Evolutionary conservation across 495 filamentous ascomycete species (phyloP).

Genomic region (Penicillium longicatenatum): DNA sequence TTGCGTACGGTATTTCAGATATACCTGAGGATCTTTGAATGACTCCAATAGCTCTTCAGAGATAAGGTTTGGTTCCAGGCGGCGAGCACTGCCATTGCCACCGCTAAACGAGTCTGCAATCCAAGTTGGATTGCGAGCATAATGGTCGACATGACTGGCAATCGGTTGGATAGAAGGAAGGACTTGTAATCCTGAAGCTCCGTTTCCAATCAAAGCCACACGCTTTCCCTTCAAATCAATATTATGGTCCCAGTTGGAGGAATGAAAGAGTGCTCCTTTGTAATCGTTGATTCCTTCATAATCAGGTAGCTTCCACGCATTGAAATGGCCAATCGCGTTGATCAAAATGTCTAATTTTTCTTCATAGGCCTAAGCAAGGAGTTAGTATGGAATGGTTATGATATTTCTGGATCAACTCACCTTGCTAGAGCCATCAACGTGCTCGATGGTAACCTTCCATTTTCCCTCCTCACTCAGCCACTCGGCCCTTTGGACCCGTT

Average conservation of each 20-base stretch:
- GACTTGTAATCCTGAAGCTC: constrained; percentile 58
- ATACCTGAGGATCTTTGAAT: constrained; percentile 50
- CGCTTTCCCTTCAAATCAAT: constrained; percentile 53
- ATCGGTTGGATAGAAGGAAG: constrained; percentile 59
- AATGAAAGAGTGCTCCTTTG: constrained; percentile 53
- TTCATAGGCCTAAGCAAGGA: constrained; percentile 44
- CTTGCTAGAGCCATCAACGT: constrained; percentile 36
- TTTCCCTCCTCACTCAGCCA: constrained; percentile 55
- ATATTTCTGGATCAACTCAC: constrained; percentile 14
- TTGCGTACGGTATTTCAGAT: constrained; percentile 51
- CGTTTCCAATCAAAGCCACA: constrained; percentile 64
- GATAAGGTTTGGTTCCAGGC: constrained; percentile 51
- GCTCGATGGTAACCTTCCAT: constrained; percentile 52
- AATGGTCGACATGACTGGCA: constrained; percentile 61
- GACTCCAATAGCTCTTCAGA: constrained; percentile 49
- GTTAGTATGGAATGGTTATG: neutral
- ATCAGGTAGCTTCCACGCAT: constrained; percentile 54
- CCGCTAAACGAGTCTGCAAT: constrained; percentile 59
- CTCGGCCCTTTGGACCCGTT: constrained; percentile 51
- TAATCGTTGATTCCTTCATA: constrained; percentile 52
- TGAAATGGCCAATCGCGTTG: constrained; percentile 60
- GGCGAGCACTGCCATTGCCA: constrained; percentile 33
- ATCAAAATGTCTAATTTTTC: constrained; percentile 60
- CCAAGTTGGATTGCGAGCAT: constrained; percentile 68
- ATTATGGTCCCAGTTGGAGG: constrained; percentile 54